These are phyloP conservation scores for Verticillium dahliae DNA, from an alignment of 2,329 filamentous ascomycete genomes.

Conservation along the genomic window DNA sequence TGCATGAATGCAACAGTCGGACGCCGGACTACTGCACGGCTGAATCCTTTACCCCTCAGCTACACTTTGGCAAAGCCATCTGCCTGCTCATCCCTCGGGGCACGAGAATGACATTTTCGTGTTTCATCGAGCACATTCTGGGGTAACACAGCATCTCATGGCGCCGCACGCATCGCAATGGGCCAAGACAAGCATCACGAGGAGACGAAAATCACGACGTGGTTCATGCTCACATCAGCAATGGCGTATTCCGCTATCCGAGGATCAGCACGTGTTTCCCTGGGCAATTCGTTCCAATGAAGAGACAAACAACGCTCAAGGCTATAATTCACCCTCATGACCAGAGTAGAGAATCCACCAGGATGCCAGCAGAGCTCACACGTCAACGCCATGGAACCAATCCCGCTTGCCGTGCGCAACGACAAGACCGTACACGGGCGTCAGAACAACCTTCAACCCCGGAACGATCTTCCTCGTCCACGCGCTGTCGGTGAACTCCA, in stretches of 20 bases:
- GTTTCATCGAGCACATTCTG: too few species aligned
- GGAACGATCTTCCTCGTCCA: neutral
- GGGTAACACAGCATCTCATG: too few species aligned
- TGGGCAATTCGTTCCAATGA: too few species aligned
- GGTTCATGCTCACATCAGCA: too few species aligned
- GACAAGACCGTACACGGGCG: neutral
- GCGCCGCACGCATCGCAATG: too few species aligned
- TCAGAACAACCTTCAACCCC: neutral
- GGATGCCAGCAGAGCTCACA: neutral
- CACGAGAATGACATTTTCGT: neutral
- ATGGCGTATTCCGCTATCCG: too few species aligned
- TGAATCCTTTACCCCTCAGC: neutral
- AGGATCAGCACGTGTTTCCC: too few species aligned
- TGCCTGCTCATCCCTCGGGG: neutral
- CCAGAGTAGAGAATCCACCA: neutral
- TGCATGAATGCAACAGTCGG: neutral
- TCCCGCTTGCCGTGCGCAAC: neutral
- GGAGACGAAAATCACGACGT: too few species aligned
- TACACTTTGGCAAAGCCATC: too few species aligned
- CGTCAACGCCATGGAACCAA: neutral
- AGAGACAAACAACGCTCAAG: too few species aligned
- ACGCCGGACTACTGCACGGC: neutral
- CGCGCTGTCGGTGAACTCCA: neutral
- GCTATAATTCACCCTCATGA: neutral
- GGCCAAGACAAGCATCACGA: too few species aligned